Evolutionary conservation across 148 eudicot species (phyloP), one percentile per base, ranked within the genome.

Genomic region (Nepenthes mirabilis): DNA sequence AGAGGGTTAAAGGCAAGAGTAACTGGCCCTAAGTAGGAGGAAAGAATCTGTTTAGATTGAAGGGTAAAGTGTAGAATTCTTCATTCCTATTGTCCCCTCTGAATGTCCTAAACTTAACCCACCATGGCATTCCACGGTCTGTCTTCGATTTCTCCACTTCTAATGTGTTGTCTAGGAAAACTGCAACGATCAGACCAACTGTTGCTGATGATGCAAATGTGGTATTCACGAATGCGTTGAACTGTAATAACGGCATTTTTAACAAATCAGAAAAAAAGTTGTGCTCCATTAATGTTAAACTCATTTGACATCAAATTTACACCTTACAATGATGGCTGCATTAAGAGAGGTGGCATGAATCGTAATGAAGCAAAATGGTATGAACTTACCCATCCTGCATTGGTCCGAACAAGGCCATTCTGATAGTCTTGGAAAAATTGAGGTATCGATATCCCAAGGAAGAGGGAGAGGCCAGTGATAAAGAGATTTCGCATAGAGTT

Each of bases 51-150:
- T 93, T 93, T 65, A 93, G 91, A 67, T 93, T 93, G 71, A 93
- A 93, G 1, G 99, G 99, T 57, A 93, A 68, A 2, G 99, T 89
- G 77, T 93, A 93, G 83, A 93, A 93, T 62, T 93, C 99, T 74
- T 93, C 99, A 43, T 93, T 93, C 53, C 99, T 62, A 70, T 84
- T 93, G 34, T 93, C 99, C 55, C 99, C 99, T 68, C 95, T 70
- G 50, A 94, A 94, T 49, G 90, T 86, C 74, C 99, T 74, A 75
- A 94, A 94, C 79, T 94, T 94, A 10, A 83, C 93, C 99, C 99
- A 94, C 99, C 99, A 94, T 1, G 99, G 99, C 99, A 94, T 94
- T 23, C 99, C 99, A 37, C 97, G 68, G 54, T 94, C 99, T 72
- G 76, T 87, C 83, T 89, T 89, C 10, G 99, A 89, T 61, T 75